These are phyloP conservation scores for Yamadazyma epiphylla DNA, from an alignment of 1,139 yeast species.

Conservation along the genomic window DNA sequence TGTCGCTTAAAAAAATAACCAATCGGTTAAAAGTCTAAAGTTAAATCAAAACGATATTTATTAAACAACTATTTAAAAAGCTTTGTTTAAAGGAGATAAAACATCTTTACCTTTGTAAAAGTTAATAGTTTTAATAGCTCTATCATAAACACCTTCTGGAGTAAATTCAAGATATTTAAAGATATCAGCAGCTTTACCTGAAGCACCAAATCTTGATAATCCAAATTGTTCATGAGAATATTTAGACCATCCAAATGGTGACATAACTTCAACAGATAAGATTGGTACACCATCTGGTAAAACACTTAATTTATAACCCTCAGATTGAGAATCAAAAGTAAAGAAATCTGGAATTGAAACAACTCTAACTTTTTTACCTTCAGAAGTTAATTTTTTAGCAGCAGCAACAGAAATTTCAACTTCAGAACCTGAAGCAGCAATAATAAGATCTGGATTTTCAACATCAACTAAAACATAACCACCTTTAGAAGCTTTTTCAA, in stretches of 20 bases:
- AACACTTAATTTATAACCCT: conserved; percentile 76
- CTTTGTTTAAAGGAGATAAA: conserved; percentile 74
- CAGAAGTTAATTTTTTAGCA: conserved; percentile 59
- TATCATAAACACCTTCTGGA: conserved; percentile 86
- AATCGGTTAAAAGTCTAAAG: no score
- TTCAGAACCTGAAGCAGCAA: conserved; percentile 96
- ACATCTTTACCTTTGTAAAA: conserved; percentile 78
- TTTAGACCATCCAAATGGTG: conserved; percentile 90
- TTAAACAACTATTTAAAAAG: conserved; percentile 37
- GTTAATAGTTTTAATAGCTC: conserved; percentile 75
- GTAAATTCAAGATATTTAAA: conserved; percentile 89
- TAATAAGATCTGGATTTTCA: conserved; percentile 68
- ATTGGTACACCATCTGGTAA: conserved; percentile 95
- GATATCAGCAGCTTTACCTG: conserved; percentile 84
- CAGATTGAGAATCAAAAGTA: conserved; percentile 82
- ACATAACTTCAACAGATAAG: conserved; percentile 90
- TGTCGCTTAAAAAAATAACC: no score
- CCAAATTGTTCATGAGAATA: conserved; percentile 98
- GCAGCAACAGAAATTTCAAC: conserved; percentile 82
- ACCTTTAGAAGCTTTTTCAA: conserved; percentile 93
- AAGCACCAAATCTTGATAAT: conserved; percentile 94
- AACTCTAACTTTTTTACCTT: conserved; percentile 59
- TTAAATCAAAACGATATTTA: no score
- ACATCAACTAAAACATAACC: conserved; percentile 71
- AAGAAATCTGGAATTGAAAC: conserved; percentile 93